A percentile compares a stretch with the other conserved stretches of the same genome.
Evolutionary conservation across 2,329 filamentous ascomycete genomes (phyloP).

Genomic region (Fusarium lyarnte): DNA sequence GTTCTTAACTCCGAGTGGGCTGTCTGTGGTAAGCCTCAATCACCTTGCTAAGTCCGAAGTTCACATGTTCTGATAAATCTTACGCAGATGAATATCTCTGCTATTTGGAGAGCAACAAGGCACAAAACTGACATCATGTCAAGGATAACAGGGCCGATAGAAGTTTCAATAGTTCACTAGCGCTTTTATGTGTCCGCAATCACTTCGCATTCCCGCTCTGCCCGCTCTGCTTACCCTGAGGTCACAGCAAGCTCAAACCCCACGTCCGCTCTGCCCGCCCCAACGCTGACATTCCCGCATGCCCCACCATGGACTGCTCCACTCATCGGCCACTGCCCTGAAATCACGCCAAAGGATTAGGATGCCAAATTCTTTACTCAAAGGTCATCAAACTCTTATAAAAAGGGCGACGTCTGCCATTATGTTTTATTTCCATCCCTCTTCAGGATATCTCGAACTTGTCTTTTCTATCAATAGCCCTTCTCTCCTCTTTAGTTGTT

Average conservation of each 20-base stretch:
- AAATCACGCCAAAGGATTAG: too few species aligned
- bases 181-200: not conserved
- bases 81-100: not conserved
- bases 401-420: accelerated
- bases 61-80: not conserved
- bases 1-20: not conserved
- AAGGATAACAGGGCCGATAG: not conserved
- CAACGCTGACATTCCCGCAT: not conserved
- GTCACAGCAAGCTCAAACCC: not conserved
- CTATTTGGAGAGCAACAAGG: not conserved
- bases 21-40: not conserved
- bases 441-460: accelerated
- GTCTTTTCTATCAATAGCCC: accelerated
- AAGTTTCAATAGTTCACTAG: not conserved
- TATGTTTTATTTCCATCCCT: not conserved
- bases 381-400: not conserved
- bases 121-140: not conserved
- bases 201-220: not conserved
- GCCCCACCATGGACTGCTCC: not conserved
- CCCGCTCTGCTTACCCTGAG: not conserved
- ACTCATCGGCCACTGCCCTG: not conserved
- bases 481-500: too few species aligned
- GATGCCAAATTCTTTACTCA: not conserved
- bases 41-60: not conserved
- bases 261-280: not conserved